A percentile compares a stretch with the other conserved stretches of the same genome.
phyloP scores from a whole-genome alignment of 1,139 yeast genomes.

The Debaryomyces robertsiae region DNA sequence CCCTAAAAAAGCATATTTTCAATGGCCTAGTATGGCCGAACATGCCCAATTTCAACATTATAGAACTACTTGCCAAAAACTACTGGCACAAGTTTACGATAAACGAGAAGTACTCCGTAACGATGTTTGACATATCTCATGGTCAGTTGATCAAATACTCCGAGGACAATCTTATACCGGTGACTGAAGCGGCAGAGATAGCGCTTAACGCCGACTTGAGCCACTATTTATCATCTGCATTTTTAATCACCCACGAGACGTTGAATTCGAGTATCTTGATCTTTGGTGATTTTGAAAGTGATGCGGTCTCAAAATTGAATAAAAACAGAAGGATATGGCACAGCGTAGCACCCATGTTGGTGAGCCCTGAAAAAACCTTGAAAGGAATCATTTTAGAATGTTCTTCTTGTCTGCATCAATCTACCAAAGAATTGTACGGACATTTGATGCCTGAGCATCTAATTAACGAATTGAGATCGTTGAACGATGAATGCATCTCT shows the following conservation, averaged over 20 bases:
- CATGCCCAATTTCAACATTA: slow-evolving; percentile 43
- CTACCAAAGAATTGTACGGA: slow-evolving; percentile 60
- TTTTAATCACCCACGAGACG: slow-evolving; percentile 42
- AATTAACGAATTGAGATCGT: slow-evolving; percentile 54
- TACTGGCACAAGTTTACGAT: slow-evolving; percentile 20
- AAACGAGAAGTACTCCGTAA: slow-evolving; percentile 21
- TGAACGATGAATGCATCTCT: slow-evolving; percentile 27
- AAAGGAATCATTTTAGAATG: slow-evolving; percentile 74
- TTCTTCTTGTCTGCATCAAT: slow-evolving; percentile 56
- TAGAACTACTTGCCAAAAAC: slow-evolving; percentile 24
- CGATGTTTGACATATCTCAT: slow-evolving; percentile 41
- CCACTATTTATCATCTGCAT: slow-evolving; percentile 45
- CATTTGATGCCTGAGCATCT: slow-evolving; percentile 73
- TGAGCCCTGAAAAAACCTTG: slow-evolving; percentile 31
- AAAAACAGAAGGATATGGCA: slow-evolving; percentile 60
- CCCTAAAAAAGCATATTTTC: slow-evolving; percentile 60
- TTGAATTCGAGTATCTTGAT: slow-evolving; percentile 47
- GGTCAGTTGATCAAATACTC: slow-evolving; percentile 27
- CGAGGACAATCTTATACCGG: slow-evolving; percentile 24
- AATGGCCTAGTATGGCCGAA: slow-evolving; percentile 86
- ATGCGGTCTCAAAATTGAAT: slow-evolving; percentile 43
- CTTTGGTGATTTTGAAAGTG: slow-evolving; percentile 86
- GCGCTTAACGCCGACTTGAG: slow-evolving; percentile 25
- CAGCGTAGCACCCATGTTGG: slow-evolving; percentile 49
- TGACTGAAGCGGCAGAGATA: slow-evolving; percentile 17